A percentile compares a stretch with the other conserved stretches of the same genome.
Evolutionary conservation across 2,329 filamentous ascomycete species (phyloP).

Genomic region (Paradendryphiella salina): DNA sequence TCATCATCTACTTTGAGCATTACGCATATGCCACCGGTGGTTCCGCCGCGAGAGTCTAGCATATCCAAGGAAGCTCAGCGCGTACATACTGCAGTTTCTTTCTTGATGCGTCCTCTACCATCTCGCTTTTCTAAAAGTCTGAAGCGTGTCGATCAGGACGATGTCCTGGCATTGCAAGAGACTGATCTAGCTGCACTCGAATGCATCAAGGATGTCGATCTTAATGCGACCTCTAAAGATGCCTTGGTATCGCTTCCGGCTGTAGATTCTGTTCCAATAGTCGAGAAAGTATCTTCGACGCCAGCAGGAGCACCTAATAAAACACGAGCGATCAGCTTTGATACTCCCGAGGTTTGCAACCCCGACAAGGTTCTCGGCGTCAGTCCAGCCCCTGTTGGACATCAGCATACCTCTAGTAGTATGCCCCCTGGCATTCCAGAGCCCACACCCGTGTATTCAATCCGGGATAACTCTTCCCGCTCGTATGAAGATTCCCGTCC

Average conservation of each 20-base stretch:
- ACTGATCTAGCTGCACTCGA: constrained; percentile 8
- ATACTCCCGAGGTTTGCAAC: constrained; percentile 9
- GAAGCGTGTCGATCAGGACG: constrained; percentile 13
- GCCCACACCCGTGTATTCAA: constrained; percentile 33
- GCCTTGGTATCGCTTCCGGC: not conserved
- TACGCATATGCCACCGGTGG: constrained; percentile 23
- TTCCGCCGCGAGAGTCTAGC: constrained; percentile 41
- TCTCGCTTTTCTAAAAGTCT: constrained; percentile 23
- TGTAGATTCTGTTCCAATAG: constrained; percentile 12
- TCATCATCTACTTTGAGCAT: constrained; percentile 30
- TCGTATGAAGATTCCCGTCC: constrained; percentile 22
- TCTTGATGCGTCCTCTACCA: constrained; percentile 29
- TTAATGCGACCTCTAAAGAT: not conserved
- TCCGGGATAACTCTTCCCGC: constrained; percentile 24
- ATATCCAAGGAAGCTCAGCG: constrained; percentile 41
- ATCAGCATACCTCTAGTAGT: constrained; percentile 21
- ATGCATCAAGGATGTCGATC: constrained; percentile 1
- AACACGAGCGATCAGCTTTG: constrained; percentile 3
- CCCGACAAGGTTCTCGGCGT: constrained; percentile 5
- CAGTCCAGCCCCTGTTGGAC: constrained; percentile 4
- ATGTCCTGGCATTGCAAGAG: constrained; percentile 2
- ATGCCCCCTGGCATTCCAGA: constrained; percentile 17
- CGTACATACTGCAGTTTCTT: constrained; percentile 31
- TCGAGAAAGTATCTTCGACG: constrained; percentile 19
- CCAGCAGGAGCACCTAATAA: constrained; percentile 12